Base-by-base conservation (phyloP, 257 asterid genomes). In the Petunia secreta region DNA sequence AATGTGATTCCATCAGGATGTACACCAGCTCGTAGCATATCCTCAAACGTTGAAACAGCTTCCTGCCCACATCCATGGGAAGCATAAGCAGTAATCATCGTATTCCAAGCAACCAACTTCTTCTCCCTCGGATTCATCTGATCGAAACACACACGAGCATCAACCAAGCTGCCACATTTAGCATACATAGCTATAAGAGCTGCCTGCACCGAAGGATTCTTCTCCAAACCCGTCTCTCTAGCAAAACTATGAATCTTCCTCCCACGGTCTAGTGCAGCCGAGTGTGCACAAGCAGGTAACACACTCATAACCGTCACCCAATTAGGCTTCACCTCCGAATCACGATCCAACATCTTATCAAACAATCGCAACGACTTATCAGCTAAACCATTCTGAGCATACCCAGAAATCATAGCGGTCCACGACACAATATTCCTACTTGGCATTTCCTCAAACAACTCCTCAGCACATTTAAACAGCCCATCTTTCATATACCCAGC, bases 351-450 rank as follows among this genome's bases (percentile, higher is more conserved):
- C 94, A 94, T 91, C 59, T 82, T 86, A 57, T 94, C 95, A 79
- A 94, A 94, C 82, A 94, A 63, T 9, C 76, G 84, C 79, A 92
- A 78, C 0, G 98, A 94, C 79, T 86, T 82, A n/a, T 83, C 89
- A 0, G 88, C 85, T 46, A 88, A 80, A 37, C 97, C 97, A 77
- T 92, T 94, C 86, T 91, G 98, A 41, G 97, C 82, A 91, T 90
- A 94, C 66, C 98, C 98, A 0, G 98, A 94, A 36, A 94, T 92
- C 97, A 94, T 91, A 3, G 91, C 87, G 0, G 98, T 94, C 98
- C 98, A 94, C 4, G 98, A 92, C 54, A 93, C 87, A 14, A 94
- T 89, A 80, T 85, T 92, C 84, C 79, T 91, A 71, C 38, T 41
- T 1, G 88, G 87, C 95, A 92, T 94, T 48, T 64, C 60, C 11